Evolutionary conservation across 83 land plant species (phyloP).

Genomic region (Diphasiastrum complanatum): DNA sequence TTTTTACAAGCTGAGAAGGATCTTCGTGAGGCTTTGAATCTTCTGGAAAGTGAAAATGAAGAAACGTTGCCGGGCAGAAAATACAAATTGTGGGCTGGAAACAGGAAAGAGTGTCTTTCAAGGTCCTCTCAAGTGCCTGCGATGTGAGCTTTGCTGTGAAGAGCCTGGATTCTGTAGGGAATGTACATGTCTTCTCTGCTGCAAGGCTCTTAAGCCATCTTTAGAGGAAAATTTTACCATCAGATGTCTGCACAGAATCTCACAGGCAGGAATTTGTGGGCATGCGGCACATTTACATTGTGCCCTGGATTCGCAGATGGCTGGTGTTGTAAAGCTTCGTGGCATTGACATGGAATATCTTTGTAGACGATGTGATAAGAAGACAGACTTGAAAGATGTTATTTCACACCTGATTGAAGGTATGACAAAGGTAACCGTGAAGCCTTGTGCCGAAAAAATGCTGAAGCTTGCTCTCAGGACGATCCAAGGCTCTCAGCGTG

Average conservation of each 20-base stretch:
- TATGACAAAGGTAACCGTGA: no score
- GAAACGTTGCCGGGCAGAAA: constrained; percentile 14
- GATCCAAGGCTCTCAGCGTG: no score
- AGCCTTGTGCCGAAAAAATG: no score
- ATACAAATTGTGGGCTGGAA: constrained; percentile 15
- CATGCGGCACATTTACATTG: constrained; percentile 30
- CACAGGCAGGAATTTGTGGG: constrained; percentile 22
- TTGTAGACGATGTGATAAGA: constrained; percentile 30
- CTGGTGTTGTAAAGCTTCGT: constrained; percentile 21
- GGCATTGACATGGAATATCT: constrained; percentile 22
- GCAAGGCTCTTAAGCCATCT: constrained; percentile 4
- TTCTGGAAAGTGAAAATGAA: no score
- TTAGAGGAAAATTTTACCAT: not conserved
- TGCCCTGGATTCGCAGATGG: constrained; percentile 21
- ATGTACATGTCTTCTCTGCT: constrained; percentile 25
- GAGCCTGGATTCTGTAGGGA: constrained; percentile 29
- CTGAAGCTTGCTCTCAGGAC: no score
- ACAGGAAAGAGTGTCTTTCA: not conserved
- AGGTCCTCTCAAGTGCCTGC: constrained; percentile 8
- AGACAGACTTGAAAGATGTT: constrained; percentile 19
- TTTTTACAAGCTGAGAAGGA: no score
- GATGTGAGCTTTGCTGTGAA: constrained; percentile 22
- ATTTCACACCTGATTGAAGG: constrained; percentile 11
- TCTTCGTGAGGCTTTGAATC: no score
- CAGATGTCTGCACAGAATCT: constrained; percentile 11